phyloP scores from a whole-genome alignment of 768 basidiomycete genomes.

The Suillus paluster region DNA sequence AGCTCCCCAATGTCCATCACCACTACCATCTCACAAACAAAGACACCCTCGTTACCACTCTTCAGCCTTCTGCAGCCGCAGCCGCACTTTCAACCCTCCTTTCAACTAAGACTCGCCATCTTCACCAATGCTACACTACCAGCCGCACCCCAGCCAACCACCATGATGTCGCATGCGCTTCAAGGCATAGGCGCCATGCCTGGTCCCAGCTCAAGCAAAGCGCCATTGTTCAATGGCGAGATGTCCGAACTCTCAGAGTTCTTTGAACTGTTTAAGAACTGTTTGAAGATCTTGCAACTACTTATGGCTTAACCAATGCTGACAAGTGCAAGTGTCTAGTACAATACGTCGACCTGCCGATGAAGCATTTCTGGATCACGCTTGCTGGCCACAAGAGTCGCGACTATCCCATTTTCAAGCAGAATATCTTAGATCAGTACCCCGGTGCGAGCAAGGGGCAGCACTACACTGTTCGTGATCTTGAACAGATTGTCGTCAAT shows the following conservation, averaged over 20 bases:
- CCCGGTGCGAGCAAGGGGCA: constrained; percentile 9
- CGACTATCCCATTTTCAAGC: constrained; percentile 7
- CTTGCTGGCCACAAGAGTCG: constrained; percentile 6
- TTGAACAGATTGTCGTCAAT: neutral
- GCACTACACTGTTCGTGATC: neutral
- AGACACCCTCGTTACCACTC: too few species aligned
- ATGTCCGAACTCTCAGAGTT: neutral
- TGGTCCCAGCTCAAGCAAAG: neutral
- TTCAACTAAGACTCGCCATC: too few species aligned
- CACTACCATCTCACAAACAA: too few species aligned
- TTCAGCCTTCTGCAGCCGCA: too few species aligned
- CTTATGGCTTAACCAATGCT: neutral
- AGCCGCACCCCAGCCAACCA: too few species aligned
- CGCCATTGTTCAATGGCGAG: neutral
- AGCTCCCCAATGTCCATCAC: too few species aligned
- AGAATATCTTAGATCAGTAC: neutral
- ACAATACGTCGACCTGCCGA: neutral
- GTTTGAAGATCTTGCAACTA: constrained; percentile 6
- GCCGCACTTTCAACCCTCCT: too few species aligned
- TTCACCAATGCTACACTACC: too few species aligned
- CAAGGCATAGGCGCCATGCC: neutral
- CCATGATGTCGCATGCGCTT: too few species aligned
- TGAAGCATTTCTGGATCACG: constrained; percentile 7
- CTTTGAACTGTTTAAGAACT: constrained; percentile 8
- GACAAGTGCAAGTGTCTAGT: constrained; percentile 10